A percentile compares a stretch with the other conserved stretches of the same genome.
phyloP scores from a whole-genome alignment of 257 asterid species.

The Cynanchum wilfordii region DNA sequence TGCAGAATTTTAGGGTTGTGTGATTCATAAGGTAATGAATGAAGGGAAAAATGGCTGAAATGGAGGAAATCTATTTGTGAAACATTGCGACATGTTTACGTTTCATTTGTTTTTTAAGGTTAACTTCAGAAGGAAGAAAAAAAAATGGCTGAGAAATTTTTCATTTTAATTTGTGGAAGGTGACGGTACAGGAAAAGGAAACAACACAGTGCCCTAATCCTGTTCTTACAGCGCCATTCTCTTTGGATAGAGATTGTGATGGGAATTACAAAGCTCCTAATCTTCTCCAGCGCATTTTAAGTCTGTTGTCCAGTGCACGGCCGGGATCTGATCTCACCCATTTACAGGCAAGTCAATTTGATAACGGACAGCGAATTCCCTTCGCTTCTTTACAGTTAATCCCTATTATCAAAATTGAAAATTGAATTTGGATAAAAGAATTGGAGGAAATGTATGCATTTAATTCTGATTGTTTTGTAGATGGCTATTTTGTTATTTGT shows the following conservation, averaged over 20 bases:
- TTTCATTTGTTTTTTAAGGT: too few relatives aligned
- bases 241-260: constrained; percentile 40
- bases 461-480: not conserved
- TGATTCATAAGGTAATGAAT: not conserved
- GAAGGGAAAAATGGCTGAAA: not conserved
- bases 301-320: constrained; percentile 50
- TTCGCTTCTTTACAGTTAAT: too few relatives aligned
- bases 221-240: constrained; percentile 58
- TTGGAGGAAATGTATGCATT: too few relatives aligned
- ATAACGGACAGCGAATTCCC: not conserved
- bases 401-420: too few relatives aligned
- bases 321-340: constrained; percentile 80
- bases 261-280: constrained; percentile 56
- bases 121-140: not conserved
- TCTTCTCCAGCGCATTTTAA: constrained; percentile 52
- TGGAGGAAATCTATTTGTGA: not conserved
- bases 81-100: too few relatives aligned
- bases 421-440: too few relatives aligned
- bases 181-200: constrained; percentile 22
- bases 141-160: not conserved
- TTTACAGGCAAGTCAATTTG: constrained; percentile 50
- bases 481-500: not conserved
- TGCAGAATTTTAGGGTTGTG: not conserved
- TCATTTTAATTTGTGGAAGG: constrained; percentile 27
- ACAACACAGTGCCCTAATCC: constrained; percentile 18